phyloP scores from a whole-genome alignment of 2,329 filamentous ascomycete species.

The Cytospora schulzeri region DNA sequence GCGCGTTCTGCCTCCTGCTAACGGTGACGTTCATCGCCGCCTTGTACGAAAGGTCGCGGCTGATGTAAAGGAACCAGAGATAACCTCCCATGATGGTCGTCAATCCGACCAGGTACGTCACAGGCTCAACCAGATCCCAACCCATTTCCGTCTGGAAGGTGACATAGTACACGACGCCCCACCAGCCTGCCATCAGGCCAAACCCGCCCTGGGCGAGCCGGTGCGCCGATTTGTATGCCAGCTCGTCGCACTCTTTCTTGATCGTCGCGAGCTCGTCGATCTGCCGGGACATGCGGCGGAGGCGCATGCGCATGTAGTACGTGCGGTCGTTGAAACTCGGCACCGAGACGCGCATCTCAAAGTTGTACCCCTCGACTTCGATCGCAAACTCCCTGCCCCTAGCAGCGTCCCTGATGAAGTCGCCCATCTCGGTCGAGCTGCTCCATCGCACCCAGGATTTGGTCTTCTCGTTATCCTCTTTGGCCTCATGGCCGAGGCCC shows the following conservation, averaged over 20 bases:
- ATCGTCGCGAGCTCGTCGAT: conserved; percentile 71
- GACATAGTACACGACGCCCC: conserved; percentile 76
- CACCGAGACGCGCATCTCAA: conserved; percentile 75
- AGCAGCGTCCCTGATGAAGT: conserved; percentile 90
- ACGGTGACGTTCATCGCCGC: conserved; percentile 87
- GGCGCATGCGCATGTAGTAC: conserved; percentile 76
- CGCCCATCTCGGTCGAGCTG: conserved; percentile 84
- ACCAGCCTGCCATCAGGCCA: conserved; percentile 73
- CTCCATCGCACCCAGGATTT: conserved; percentile 79
- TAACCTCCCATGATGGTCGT: conserved; percentile 87
- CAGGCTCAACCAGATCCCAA: conserved; percentile 89
- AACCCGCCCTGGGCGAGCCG: conserved; percentile 80
- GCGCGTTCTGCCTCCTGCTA: conserved; percentile 70
- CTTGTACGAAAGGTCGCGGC: conserved; percentile 84
- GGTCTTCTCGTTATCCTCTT: conserved; percentile 47
- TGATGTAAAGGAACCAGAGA: conserved; percentile 92
- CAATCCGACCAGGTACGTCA: conserved; percentile 87
- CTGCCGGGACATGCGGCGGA: conserved; percentile 70
- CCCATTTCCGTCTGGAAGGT: conserved; percentile 75
- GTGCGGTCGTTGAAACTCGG: conserved; percentile 91
- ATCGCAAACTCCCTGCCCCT: conserved; percentile 83
- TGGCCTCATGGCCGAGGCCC: conserved; percentile 65
- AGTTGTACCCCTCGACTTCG: conserved; percentile 68
- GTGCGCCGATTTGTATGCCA: conserved; percentile 78
- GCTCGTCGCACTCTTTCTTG: conserved; percentile 78